Conservation (phyloP, 345 rosid genomes). For the Gossypioides kirkii region DNA sequence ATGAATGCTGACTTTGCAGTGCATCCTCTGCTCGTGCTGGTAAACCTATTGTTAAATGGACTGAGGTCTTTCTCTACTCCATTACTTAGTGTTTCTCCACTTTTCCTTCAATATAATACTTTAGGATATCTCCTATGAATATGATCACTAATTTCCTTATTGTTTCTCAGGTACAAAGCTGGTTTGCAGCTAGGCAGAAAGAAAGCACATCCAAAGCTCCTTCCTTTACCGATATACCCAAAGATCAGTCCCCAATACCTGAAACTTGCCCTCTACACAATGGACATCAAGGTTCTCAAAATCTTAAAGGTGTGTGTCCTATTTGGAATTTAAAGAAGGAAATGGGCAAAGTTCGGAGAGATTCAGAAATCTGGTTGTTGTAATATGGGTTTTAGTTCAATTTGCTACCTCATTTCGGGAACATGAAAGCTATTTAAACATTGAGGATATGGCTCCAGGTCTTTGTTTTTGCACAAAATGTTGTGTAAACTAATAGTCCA, state of each 20-base stretch:
- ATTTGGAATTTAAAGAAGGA: not conserved
- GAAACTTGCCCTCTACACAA: slow-evolving; percentile 22
- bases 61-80: slow-evolving; percentile 37
- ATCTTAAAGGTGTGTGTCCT: slow-evolving; percentile 31
- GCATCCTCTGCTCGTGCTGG: slow-evolving; percentile 65
- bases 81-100: not conserved
- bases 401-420: not conserved
- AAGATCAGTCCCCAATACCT: slow-evolving; percentile 23
- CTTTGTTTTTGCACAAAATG: not conserved
- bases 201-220: slow-evolving; percentile 25
- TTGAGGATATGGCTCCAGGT: not conserved
- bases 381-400: not conserved
- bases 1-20: slow-evolving; percentile 32
- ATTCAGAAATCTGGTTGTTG: not conserved
- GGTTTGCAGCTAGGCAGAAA: slow-evolving; percentile 36
- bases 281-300: slow-evolving; percentile 26
- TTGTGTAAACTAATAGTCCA: not conserved
- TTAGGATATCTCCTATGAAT: not conserved
- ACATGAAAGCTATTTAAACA: not conserved
- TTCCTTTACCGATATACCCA: slow-evolving; percentile 29
- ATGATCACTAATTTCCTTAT: not conserved
- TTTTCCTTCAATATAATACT: not conserved
- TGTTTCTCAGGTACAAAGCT: slow-evolving; percentile 38
- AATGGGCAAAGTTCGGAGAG: not conserved
- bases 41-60: slow-evolving; percentile 58